Evolutionary conservation across 768 basidiomycete species (phyloP).

Genomic region (Galerina sulciceps): DNA sequence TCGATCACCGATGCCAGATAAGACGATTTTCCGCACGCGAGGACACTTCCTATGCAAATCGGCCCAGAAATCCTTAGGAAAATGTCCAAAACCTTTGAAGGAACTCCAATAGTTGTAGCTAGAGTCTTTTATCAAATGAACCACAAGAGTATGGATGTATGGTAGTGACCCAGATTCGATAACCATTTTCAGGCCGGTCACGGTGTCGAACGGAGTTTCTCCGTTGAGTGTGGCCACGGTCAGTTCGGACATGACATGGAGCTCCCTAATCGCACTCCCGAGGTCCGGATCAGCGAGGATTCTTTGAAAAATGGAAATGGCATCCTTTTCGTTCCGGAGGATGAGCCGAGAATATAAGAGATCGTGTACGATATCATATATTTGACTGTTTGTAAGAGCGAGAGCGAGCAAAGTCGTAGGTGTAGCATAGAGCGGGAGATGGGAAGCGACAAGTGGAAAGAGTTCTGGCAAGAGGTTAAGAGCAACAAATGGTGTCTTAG

Average conservation of each 20-base stretch:
- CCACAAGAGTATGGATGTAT: not conserved
- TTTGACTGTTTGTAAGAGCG: not conserved
- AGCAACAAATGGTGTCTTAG: not conserved
- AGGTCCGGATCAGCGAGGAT: not conserved
- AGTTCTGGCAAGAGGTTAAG: not conserved
- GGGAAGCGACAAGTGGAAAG: not conserved
- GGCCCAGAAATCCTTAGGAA: not conserved
- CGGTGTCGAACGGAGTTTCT: not conserved
- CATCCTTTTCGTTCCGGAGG: not conserved
- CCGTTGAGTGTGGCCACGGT: not conserved
- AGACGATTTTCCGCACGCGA: not conserved
- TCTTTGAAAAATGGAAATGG: not conserved
- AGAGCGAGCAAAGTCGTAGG: not conserved
- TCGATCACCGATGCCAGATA: not conserved
- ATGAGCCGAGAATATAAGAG: not conserved
- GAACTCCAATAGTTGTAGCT: not conserved
- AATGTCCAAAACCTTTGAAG: not conserved
- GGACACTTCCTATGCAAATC: not conserved
- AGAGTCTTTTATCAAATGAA: not conserved
- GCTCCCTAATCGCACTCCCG: not conserved
- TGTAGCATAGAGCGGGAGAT: not conserved
- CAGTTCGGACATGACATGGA: not conserved
- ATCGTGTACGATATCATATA: not conserved
- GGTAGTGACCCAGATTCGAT: not conserved
- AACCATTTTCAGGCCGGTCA: not conserved